Evolutionary conservation across 768 basidiomycete species (phyloP), one percentile per base, ranked within the genome.

Genomic region (Chalciporus piperatus): DNA sequence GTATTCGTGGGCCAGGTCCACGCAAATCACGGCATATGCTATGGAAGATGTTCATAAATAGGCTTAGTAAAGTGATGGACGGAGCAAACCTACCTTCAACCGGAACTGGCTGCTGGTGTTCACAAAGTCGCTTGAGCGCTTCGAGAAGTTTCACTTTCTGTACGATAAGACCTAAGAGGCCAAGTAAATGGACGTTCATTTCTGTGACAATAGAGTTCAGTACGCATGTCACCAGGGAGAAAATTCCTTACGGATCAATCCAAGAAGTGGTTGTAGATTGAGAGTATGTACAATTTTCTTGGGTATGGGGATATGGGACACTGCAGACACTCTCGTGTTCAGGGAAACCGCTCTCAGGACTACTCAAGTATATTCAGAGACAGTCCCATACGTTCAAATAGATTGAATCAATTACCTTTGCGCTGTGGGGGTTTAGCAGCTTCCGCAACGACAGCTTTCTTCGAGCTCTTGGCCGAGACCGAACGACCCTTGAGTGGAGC

Each of bases 1-100:
- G 59, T 94, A 93, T 64, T 94, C 91, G 49, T 83, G 77, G 0
- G 88, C 94, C 6, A 96, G 77, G 39, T 85, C 81, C 1, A 85
- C 71, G 3, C 88, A 93, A 2, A 80, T 71, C 1, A 68, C 67
- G 17, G 89, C 73, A 63, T 83, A 91, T 12, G 74, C 87, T 90
- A 56, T 28, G 14, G 30, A 51, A 3, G 9, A 14, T 22, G 6
- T 42, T 13, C 19, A 6, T 14, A 19, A 32, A 45, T 17, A 59
- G 45, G 16, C 19, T 30, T 1, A 9, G 27, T 46, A 22, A 50
- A 41, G 35, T 2, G 3, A 32, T 38, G 13, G 16, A n/a, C 23
- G 10, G 4, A 41, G 23, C 9, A 4, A 10, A 65, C 73, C 48
- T 52, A 87, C 87, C 73, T 71, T 83, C 74, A 49, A 72, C 72